These are phyloP conservation scores for Aspergillus sergii DNA, from an alignment of 2,329 filamentous ascomycete species.

Conservation along the genomic window DNA sequence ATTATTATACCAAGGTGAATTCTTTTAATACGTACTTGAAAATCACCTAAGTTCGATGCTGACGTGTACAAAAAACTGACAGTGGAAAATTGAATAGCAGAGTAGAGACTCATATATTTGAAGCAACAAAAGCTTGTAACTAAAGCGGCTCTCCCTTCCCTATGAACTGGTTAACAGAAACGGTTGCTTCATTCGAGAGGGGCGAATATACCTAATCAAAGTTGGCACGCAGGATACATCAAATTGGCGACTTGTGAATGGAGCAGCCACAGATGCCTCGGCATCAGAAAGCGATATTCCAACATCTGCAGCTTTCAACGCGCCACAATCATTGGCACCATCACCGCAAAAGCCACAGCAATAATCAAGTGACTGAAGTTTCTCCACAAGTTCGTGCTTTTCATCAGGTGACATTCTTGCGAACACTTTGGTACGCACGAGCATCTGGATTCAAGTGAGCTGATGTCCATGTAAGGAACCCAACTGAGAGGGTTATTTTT, in stretches of 20 bases:
- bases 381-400: conserved; percentile 96
- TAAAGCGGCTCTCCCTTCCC: conserved; percentile 88
- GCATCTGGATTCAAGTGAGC: conserved; percentile 61
- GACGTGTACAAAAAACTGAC: conserved; percentile 96
- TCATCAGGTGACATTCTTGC: conserved; percentile 99
- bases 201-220: conserved; percentile 69
- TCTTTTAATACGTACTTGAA: conserved; percentile 62
- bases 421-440: conserved; percentile 89
- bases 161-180: conserved; percentile 36
- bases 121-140: conserved; percentile 99
- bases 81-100: conserved; percentile 97
- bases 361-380: conserved; percentile 93
- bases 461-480: neutral
- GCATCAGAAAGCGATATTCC: conserved; percentile 96
- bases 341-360: conserved; percentile 96
- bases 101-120: conserved; percentile 99
- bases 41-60: conserved; percentile 92
- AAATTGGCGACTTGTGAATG: conserved; percentile 92
- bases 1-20: neutral
- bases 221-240: conserved; percentile 95
- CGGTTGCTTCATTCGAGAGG: neutral
- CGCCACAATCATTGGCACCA: conserved; percentile 95
- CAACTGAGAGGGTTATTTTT: neutral
- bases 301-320: conserved; percentile 94
- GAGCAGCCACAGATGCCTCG: conserved; percentile 96